Conservation (phyloP, 345 rosid genomes). For the Syzygium oleosum region DNA sequence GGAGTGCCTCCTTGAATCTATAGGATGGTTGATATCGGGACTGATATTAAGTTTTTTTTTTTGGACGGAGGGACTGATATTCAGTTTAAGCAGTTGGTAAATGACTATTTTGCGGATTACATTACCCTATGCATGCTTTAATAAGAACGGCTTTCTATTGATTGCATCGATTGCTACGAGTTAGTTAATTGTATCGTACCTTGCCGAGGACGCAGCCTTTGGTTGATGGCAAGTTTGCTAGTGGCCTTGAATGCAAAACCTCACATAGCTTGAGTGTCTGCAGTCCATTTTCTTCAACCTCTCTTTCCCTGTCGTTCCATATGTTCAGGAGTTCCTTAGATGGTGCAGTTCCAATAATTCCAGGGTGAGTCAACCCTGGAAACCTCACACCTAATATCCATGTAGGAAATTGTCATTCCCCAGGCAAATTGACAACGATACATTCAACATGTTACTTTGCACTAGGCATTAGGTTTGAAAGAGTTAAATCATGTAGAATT, state of each 20-base stretch:
- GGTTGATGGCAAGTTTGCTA: slow-evolving; percentile 64
- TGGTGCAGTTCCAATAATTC: slow-evolving; percentile 83
- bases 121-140: background rate
- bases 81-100: background rate
- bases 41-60: background rate
- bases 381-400: slow-evolving; percentile 63
- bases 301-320: slow-evolving; percentile 80
- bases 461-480: background rate
- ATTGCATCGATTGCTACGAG: background rate
- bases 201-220: slow-evolving; percentile 74
- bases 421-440: background rate
- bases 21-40: background rate
- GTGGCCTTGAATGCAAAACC: slow-evolving; percentile 76
- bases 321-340: slow-evolving; percentile 65
- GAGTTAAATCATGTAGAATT: background rate
- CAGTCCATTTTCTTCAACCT: slow-evolving; percentile 54
- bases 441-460: background rate
- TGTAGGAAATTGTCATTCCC: background rate
- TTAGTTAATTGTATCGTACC: slow-evolving; percentile 9
- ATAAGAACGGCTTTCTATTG: background rate
- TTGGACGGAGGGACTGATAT: too few species aligned
- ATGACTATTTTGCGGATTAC: background rate
- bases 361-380: slow-evolving; percentile 87
- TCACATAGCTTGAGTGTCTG: slow-evolving; percentile 49
- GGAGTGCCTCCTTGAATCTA: slow-evolving; percentile 55